Base-by-base conservation (phyloP, 2,329 filamentous ascomycete species). In the Amauroascus verrucosus region DNA sequence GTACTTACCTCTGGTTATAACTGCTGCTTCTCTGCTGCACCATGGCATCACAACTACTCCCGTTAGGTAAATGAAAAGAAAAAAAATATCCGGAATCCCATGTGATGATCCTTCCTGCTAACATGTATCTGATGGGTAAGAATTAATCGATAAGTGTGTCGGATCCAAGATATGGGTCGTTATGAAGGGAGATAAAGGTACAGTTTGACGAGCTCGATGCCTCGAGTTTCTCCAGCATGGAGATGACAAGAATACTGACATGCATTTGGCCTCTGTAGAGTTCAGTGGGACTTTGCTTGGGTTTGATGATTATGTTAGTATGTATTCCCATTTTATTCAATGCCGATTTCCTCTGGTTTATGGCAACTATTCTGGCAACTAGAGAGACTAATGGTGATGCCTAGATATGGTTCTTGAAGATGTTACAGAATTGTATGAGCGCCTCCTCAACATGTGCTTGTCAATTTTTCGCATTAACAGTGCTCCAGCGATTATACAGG, bases 261-360 rank as follows among this genome's bases (percentile, higher is more conserved):
- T n/a, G n/a, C n/a, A n/a, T n/a, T n/a, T n/a, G n/a, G n/a, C n/a
- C n/a, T n/a, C n/a, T 54, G 43, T 67, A 97, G 93, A 98, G 72
- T 98, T 98, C 74, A 88, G 86, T 62, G 93, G 93, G 52, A 96
- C 88, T 6, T 78, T 98, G 24, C 81, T 95, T 53, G 93, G 93
- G 2, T 98, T 98, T 65, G 93, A 98, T 69, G 93, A 98, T 79
- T 98, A 97, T 75, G 93, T 98, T 79, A 98, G 90, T 96, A 79
- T 76, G 91, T 95, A 64, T 43, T 48, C 45, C 13, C 49, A 35
- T 45, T 48, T 35, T 33, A n/a, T n/a, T n/a, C n/a, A n/a, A n/a
- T n/a, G n/a, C n/a, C n/a, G n/a, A n/a, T 53, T 56, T 14, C 13
- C 44, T n/a, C 11, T 47, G 14, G 38, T 51, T 6, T 38, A 18